A percentile compares a stretch with the other conserved stretches of the same genome.
Conservation (phyloP, 192 early-diverging fungal species). For the Kickxella alabastrina region DNA sequence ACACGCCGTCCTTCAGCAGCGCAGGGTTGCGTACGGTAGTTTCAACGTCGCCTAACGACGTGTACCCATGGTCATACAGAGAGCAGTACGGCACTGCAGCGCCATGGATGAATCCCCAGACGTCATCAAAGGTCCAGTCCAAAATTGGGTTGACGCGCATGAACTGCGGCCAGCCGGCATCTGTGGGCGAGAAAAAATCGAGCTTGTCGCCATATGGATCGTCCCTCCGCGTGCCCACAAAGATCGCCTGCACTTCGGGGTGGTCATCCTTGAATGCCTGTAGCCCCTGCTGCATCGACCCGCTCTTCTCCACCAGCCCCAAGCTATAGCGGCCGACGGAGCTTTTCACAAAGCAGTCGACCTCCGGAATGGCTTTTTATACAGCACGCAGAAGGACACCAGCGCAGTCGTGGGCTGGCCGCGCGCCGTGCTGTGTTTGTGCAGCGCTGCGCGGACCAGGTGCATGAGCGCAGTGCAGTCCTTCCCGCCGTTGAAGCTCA, state of each 20-base stretch:
- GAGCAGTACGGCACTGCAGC: slow-evolving; percentile 77
- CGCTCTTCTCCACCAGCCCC: slow-evolving; percentile 60
- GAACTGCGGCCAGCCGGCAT: slow-evolving; percentile 85
- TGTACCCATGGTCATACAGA: slow-evolving; percentile 90
- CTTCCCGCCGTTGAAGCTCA: slow-evolving; percentile 96
- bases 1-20: slow-evolving; percentile 52
- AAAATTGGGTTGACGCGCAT: slow-evolving; percentile 91
- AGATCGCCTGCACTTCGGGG: slow-evolving; percentile 64
- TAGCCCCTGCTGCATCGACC: slow-evolving; percentile 78
- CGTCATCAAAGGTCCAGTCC: slow-evolving; percentile 80
- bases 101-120: slow-evolving; percentile 73
- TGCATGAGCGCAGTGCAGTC: slow-evolving; percentile 93
- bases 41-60: slow-evolving; percentile 81
- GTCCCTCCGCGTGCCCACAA: slow-evolving; percentile 75
- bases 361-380: slow-evolving; percentile 72
- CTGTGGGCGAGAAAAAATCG: slow-evolving; percentile 64
- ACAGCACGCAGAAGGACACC: slow-evolving; percentile 75
- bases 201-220: slow-evolving; percentile 68
- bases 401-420: slow-evolving; percentile 12
- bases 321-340: slow-evolving; percentile 69
- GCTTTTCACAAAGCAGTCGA: slow-evolving; percentile 80
- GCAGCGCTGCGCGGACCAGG: slow-evolving; percentile 65
- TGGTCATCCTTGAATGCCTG: slow-evolving; percentile 59
- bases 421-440: slow-evolving; percentile 20
- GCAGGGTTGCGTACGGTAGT: slow-evolving; percentile 85